Base-by-base conservation (phyloP, 2,329 filamentous ascomycete genomes). In the Fusarium subtropicale region DNA sequence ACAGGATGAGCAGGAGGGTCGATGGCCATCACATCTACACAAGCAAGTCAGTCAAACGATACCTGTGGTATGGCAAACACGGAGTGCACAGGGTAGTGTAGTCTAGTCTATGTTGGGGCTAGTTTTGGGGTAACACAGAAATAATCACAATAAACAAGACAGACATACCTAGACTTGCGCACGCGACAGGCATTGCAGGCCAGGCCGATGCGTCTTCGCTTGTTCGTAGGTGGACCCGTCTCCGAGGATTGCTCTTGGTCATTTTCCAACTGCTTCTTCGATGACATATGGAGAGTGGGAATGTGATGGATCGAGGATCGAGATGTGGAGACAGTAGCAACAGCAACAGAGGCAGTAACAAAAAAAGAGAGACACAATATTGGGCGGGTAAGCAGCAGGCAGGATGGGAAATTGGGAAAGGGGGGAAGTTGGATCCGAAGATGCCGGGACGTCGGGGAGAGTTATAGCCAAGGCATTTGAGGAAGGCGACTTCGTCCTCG, bases 101-200 rank as follows among this genome's bases (percentile, higher is more conserved):
- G 31, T 34, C 31, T 34, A 34, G 15, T 34, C 31, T 34, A 16
- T 34, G 7, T 34, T 34, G 15, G 31, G 0, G 31, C 31, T 34
- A 16, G 7, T 12, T 8, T 34, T 16, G 11, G 15, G 8, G 13
- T 4, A 16, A 16, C 15, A 34, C 31, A 16, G 15, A 34, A 16
- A 16, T 16, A 0, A 34, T 16, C 3, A 34, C 7, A 34, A 16
- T 7, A 15, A 34, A 34, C 31, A 16, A 34, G 13, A 34, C 31
- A 16, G 4, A n/a, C 24, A 52, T 52, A 46, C 51, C 51, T 54
- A 12, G 39, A 54, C 30, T 54, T 54, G 16, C 51, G 51, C 18
- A 41, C 30, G 8, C 30, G 39, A 34, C 51, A 54, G 22, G 51
- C 30, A 46, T 54, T 54, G 9, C 30, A 54, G 4, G 51, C 51